phyloP scores from a whole-genome alignment of 345 rosid species.

The Microcos paniculata region DNA sequence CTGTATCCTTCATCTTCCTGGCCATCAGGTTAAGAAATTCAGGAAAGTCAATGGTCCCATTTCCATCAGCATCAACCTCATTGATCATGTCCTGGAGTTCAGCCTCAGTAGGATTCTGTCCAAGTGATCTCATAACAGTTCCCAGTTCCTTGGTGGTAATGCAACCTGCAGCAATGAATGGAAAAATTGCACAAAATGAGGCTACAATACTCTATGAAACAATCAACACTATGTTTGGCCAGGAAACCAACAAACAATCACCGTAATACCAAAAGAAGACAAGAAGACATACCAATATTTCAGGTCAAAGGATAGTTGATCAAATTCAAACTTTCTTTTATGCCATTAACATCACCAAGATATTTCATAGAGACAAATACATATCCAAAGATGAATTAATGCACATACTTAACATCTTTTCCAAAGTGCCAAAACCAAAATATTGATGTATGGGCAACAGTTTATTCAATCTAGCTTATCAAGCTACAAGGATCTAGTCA shows the following conservation, averaged over 20 bases:
- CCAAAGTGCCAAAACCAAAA: background rate
- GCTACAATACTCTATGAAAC: background rate
- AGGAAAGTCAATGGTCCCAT: slow-evolving; percentile 23
- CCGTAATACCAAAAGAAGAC: background rate
- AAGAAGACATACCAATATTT: background rate
- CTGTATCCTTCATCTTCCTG: slow-evolving; percentile 24
- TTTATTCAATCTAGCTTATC: background rate
- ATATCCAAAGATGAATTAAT: background rate
- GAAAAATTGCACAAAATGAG: background rate
- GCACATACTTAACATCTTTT: background rate
- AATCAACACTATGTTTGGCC: background rate
- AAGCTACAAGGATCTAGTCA: background rate
- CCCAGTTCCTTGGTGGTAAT: slow-evolving; percentile 28
- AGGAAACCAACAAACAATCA: background rate
- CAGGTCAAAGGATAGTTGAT: background rate
- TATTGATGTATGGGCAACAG: background rate
- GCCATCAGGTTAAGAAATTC: slow-evolving; percentile 29
- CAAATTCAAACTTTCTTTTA: background rate
- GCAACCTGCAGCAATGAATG: slow-evolving; percentile 12
- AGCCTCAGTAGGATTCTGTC: slow-evolving; percentile 27
- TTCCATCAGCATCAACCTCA: slow-evolving; percentile 27
- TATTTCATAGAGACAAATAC: background rate
- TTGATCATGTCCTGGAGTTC: slow-evolving; percentile 27
- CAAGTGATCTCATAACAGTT: slow-evolving; percentile 25
- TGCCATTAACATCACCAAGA: background rate